phyloP scores from a whole-genome alignment of 352 stramenopile species.

The Phytophthora melonis region DNA sequence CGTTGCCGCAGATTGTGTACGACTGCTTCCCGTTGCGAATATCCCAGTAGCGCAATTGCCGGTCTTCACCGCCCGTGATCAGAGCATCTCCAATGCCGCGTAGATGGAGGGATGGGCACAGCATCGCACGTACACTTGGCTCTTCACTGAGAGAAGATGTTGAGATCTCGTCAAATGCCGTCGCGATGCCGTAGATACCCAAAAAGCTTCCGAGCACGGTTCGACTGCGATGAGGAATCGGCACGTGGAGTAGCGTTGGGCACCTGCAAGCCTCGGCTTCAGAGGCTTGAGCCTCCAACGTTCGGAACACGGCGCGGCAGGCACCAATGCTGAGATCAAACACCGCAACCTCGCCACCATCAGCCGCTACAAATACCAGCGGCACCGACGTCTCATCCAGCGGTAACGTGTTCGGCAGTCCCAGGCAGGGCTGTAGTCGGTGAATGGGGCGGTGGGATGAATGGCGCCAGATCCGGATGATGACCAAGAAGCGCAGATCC shows the following conservation, averaged over 20 bases:
- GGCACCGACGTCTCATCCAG: slow-evolving; percentile 85
- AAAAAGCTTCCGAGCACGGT: slow-evolving; percentile 81
- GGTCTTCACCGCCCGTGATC: slow-evolving; percentile 95
- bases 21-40: slow-evolving; percentile 94
- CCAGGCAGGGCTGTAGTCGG: slow-evolving; percentile 85
- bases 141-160: slow-evolving; percentile 78
- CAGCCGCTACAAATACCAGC: slow-evolving; percentile 94
- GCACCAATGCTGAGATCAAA: slow-evolving; percentile 91
- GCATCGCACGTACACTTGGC: slow-evolving; percentile 85
- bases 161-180: slow-evolving; percentile 86
- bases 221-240: slow-evolving; percentile 78
- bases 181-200: slow-evolving; percentile 84
- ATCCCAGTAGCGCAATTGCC: slow-evolving; percentile 98
- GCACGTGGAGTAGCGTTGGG: slow-evolving; percentile 76
- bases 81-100: slow-evolving; percentile 84
- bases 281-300: slow-evolving; percentile 78
- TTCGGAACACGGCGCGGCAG: slow-evolving; percentile 94
- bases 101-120: slow-evolving; percentile 91
- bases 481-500: slow-evolving; percentile 96
- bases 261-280: slow-evolving; percentile 82
- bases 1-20: slow-evolving; percentile 93
- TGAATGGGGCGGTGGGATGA: slow-evolving; percentile 93
- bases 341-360: slow-evolving; percentile 92
- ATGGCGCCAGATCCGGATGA: slow-evolving; percentile 97
- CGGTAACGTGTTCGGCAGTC: slow-evolving; percentile 79